Base-by-base conservation (phyloP, 345 rosid genomes). In the Lumnitzera racemosa region DNA sequence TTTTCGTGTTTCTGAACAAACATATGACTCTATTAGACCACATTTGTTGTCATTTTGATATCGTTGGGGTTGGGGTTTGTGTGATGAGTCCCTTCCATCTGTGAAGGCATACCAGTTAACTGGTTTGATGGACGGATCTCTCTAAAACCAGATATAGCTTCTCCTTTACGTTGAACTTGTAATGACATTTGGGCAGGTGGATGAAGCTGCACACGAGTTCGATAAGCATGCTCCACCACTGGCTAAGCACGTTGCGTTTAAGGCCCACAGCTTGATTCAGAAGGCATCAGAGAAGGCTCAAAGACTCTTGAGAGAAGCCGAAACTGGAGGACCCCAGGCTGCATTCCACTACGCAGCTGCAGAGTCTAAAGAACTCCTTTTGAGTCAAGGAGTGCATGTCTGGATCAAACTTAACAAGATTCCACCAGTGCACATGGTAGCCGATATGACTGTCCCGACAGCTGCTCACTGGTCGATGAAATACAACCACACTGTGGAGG, bases 191-290 rank as follows among this genome's bases (percentile, higher is more conserved):
- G 43, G 10, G 63, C 80, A 92, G 98, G 96, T 82, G 0, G 94
- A 77, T 67, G 83, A 77, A 67, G 94, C 72, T 58, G 54, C 81
- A 0, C 68, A 46, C 55, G 77, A 82, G 78, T 85, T 85, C 51
- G 82, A 87, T 8, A 72, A 82, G 80, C 87, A 81, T 25, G 96
- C 96, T 15, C 98, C 98, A 6, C 62, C 84, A 1, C 10, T 65
- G 48, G 96, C 84, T 47, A 92, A 89, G 83, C 63, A 67, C 14
- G 62, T 73, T 15, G 83, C 77, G 1, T 59, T 64, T 64, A 78
- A 72, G 55, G 69, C 85, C 13, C 78, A 58, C 15, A 46, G 16
- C 15, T 43, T 92, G 71, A 61, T 81, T 14, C 64, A 66, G 46
- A 67, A 55, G 58, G 70, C 87, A 12, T 63, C 84, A 5, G 58